Evolutionary conservation across 179 eudicot species (phyloP).

Genomic region (Vitellaria paradoxa): DNA sequence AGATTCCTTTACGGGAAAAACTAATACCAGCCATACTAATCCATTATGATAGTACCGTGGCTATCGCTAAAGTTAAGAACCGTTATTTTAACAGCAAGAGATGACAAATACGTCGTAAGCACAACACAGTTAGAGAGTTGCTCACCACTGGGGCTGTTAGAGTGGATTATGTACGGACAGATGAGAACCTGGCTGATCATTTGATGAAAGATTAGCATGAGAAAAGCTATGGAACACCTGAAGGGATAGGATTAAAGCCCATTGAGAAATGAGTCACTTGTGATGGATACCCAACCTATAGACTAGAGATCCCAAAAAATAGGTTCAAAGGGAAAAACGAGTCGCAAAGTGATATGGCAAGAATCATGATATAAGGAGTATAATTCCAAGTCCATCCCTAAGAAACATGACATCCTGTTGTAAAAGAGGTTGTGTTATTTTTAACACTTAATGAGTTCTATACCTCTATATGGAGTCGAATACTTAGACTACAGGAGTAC

Average conservation of each 20-base stretch:
- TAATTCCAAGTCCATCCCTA: background rate
- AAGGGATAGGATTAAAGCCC: background rate
- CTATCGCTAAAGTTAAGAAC: constrained; percentile 9
- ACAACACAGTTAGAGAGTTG: background rate
- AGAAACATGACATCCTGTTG: background rate
- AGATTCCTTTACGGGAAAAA: constrained; percentile 11
- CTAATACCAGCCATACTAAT: background rate
- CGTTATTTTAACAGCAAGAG: constrained; percentile 1
- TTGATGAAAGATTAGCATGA: constrained; percentile 16
- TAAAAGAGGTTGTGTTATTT: background rate
- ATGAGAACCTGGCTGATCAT: constrained; percentile 10
- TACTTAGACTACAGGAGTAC: background rate
- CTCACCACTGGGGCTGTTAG: background rate
- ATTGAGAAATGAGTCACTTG: background rate
- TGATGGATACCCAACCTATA: background rate
- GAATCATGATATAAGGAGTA: background rate
- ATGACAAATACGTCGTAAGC: background rate
- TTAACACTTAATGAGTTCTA: background rate
- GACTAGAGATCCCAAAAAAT: constrained; percentile 6
- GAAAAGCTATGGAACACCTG: constrained; percentile 8
- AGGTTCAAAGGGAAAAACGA: constrained; percentile 12
- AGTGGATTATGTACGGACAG: background rate
- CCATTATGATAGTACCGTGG: constrained; percentile 6
- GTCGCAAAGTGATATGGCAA: background rate
- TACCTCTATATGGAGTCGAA: background rate